Base-by-base conservation (phyloP, 2,329 filamentous ascomycete genomes). In the Catunica adiposa region DNA sequence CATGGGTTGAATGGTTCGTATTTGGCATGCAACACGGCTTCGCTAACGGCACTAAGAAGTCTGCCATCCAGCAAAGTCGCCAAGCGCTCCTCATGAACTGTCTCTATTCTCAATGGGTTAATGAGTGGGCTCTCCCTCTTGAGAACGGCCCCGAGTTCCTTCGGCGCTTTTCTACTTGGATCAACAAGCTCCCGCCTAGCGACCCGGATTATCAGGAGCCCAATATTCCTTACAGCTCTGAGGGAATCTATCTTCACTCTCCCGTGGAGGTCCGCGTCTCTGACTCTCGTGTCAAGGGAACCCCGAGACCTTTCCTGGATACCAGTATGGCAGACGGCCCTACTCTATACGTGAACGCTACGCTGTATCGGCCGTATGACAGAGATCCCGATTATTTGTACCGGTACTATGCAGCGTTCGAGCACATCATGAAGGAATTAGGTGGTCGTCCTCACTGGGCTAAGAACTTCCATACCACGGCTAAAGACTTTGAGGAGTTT, bases 11-110 rank as follows among this genome's bases (percentile, higher is more conserved):
- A 69, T 92, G 89, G 85, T 90, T 96, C 66, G 85, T 97, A 56
- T 96, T 96, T 63, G 89, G 89, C 62, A 88, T 97, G 85, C 89
- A 97, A 68, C 97, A 96, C 66, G 90, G 90, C 53, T 96, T 96
- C 74, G 73, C 73, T 34, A 78, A 86, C 59, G 81, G 80, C 52
- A 76, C 75, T 2, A 75, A 76, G 54, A 84, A 80, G 42, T 74
- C 76, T n/a, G 90, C 84, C 4, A 79, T 96, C 17, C 85, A 96
- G 68, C 81, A 84, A 22, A 85, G 84, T 60, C 80, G 84, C 58
- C 73, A 83, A 60, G 90, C 89, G 11, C 77, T 97, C 48, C 75
- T 96, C 54, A 90, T 98, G 86, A 92, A 98, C 71, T 98, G 92
- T 64, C 78, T 97, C 4, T 98, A 96, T 73, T 90, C 86, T n/a